Evolutionary conservation across 352 stramenopile species (phyloP).

Genomic region (Globisporangium viniferum): DNA sequence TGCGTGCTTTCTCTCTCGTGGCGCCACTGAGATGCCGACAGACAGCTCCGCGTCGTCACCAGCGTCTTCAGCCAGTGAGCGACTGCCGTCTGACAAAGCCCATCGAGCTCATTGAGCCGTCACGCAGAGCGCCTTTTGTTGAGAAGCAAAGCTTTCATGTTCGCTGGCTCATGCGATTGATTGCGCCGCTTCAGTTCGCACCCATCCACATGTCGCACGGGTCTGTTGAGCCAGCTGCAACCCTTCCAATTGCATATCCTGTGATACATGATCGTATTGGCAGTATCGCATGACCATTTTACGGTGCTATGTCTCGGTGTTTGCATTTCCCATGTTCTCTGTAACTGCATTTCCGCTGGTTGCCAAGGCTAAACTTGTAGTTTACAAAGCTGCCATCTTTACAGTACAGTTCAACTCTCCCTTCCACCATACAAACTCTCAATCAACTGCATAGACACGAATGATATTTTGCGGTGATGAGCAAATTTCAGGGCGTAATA

Average conservation of each 20-base stretch:
- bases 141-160: neutral
- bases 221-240: neutral
- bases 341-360: neutral
- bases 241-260: neutral
- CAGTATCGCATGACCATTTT: neutral
- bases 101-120: no score
- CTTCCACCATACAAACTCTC: neutral
- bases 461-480: conserved; percentile 5
- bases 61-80: neutral
- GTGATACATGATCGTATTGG: neutral
- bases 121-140: no score
- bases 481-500: neutral
- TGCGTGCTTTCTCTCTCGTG: neutral
- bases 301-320: no score
- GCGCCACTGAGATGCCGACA: neutral
- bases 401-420: neutral
- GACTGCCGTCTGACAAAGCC: neutral
- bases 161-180: neutral
- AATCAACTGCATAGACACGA: neutral
- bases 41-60: neutral
- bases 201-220: neutral
- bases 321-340: neutral
- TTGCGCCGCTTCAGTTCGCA: conserved; percentile 4
- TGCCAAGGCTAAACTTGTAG: neutral
- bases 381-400: neutral